Base-by-base conservation (phyloP, 2,329 filamentous ascomycete species). In the Aspergillus alliaceus region DNA sequence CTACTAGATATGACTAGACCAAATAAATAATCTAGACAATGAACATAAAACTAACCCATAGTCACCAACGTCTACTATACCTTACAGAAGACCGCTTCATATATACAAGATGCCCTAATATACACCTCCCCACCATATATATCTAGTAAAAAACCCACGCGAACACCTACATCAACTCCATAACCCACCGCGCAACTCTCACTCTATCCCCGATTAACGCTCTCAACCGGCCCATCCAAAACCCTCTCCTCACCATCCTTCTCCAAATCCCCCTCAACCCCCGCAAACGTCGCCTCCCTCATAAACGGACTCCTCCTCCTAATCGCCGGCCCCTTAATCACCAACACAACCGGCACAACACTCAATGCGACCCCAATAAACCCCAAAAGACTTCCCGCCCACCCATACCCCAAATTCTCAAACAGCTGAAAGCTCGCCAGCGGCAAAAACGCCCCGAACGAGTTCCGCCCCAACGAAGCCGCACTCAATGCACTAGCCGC, bases 401-500 rank as follows among this genome's bases (percentile, higher is more conserved):
- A 79, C 1, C 73, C 72, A 56, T 73, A 78, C 0, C 75, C 75
- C 7, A 80, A 59, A 1, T 69, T 75, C 3, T 69, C 55, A 44
- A 77, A 80, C 1, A 80, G 63, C 18, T 70, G 58, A 14, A 72
- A 75, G 1, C 77, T 75, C 0, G 75, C 77, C 0, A 81, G 67
- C 0, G 80, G 79, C 12, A 82, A 61, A 11, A 78, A 80, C 0
- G 77, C 78, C 6, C 75, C 79, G n/a, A 81, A 74, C 0, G 70
- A 57, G 54, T 79, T 80, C 6, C 79, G 68, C 0, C 79, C 71
- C 4, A 82, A 66, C 0, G 77, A 78, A 2, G 78, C 79, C 0
- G 78, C 79, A 0, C 77, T 76, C 1, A 80, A 67, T 0, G 79
- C 77, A 1, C 75, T 79, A 0, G 78, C 78, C 4, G 79, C 79